Conservation (phyloP, 805 yeast genomes). For the Maudiozyma turicensis region DNA sequence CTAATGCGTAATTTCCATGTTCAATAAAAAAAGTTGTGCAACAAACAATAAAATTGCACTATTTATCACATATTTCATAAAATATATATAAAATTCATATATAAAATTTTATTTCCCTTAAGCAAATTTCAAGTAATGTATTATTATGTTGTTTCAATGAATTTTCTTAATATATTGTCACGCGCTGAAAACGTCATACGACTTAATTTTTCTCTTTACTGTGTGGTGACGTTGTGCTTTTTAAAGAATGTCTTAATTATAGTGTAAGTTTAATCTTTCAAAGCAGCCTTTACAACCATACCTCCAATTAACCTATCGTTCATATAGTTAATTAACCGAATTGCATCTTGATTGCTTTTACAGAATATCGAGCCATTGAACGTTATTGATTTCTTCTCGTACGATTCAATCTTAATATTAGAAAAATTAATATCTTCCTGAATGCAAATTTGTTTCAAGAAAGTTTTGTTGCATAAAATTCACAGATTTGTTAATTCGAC, state of each 20-base stretch:
- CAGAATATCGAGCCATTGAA: slow-evolving; percentile 19
- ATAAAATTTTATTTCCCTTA: too few species aligned
- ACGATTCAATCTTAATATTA: slow-evolving; percentile 12
- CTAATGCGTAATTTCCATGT: too few species aligned
- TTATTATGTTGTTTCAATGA: too few species aligned
- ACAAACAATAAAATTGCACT: too few species aligned
- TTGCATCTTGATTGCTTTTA: slow-evolving; percentile 16
- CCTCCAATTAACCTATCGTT: slow-evolving; percentile 24
- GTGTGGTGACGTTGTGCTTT: not conserved
- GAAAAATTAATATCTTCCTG: slow-evolving; percentile 17
- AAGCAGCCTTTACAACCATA: slow-evolving; percentile 16
- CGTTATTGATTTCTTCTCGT: slow-evolving; percentile 10
- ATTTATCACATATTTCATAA: too few species aligned
- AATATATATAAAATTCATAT: too few species aligned
- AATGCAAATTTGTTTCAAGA: slow-evolving; percentile 17
- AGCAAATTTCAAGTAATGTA: too few species aligned
- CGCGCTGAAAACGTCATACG: too few species aligned
- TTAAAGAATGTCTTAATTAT: not conserved
- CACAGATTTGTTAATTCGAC: slow-evolving; percentile 22
- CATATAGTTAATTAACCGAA: slow-evolving; percentile 14
- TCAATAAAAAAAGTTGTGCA: too few species aligned
- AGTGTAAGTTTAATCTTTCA: not conserved
- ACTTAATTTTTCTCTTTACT: too few species aligned
- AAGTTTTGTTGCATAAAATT: slow-evolving; percentile 20
- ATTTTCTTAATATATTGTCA: too few species aligned